These are phyloP conservation scores for Kwoniella mangroviensis DNA, from an alignment of 768 basidiomycete genomes.

Conservation along the genomic window DNA sequence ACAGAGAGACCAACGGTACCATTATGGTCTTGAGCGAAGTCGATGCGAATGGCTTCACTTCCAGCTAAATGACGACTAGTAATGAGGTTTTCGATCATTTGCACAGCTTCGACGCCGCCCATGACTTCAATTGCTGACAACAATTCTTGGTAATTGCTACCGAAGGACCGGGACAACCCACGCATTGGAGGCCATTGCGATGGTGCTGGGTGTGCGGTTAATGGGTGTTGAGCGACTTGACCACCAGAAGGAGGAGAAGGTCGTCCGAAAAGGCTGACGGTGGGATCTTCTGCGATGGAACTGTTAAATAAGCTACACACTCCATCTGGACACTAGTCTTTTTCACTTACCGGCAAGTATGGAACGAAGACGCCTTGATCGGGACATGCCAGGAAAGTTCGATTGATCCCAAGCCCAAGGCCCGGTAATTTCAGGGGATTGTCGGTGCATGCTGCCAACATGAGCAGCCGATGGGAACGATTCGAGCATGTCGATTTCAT, in stretches of 20 bases:
- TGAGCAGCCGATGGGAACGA: conserved; percentile 11
- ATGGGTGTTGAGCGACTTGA: conserved; percentile 73
- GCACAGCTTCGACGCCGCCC: conserved; percentile 77
- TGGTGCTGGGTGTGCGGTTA: conserved; percentile 66
- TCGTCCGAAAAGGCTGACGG: conserved; percentile 29
- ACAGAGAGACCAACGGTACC: conserved; percentile 35
- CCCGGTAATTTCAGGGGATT: conserved; percentile 14
- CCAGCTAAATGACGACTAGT: conserved; percentile 65
- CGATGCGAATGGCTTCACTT: conserved; percentile 74
- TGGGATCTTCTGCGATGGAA: conserved; percentile 25
- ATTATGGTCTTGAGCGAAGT: conserved; percentile 63
- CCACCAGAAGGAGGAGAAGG: conserved; percentile 14
- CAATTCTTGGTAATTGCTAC: conserved; percentile 62
- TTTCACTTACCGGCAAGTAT: conserved; percentile 17
- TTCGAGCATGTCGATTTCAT: conserved; percentile 37
- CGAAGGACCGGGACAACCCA: conserved; percentile 61
- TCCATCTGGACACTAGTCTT: neutral
- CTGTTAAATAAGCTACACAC: neutral
- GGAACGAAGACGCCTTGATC: conserved; percentile 13
- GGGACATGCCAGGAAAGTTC: neutral
- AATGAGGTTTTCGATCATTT: conserved; percentile 82
- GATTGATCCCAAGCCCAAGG: conserved; percentile 42
- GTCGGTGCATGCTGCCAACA: conserved; percentile 7
- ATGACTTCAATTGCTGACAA: conserved; percentile 79
- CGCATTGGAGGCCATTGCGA: conserved; percentile 62